These are phyloP conservation scores for Boletus subcaerulescens DNA, from an alignment of 768 basidiomycete species.

Conservation along the genomic window DNA sequence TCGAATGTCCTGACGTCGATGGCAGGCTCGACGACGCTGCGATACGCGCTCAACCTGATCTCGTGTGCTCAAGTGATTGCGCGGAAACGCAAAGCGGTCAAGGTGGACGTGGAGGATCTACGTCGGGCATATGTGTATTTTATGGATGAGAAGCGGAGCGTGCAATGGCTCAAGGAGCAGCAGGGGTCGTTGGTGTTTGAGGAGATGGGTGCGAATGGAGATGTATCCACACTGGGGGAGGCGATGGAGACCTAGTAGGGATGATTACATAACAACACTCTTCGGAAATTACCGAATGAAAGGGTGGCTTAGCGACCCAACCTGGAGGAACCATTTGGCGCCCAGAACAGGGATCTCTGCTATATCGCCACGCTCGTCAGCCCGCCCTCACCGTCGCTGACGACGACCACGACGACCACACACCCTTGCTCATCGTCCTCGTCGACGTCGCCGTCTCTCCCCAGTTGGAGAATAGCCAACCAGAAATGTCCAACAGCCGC, in stretches of 20 bases:
- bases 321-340: constrained; percentile 4
- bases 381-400: constrained; percentile 2
- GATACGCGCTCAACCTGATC: constrained; percentile 93
- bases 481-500: constrained; percentile 24
- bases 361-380: not conserved
- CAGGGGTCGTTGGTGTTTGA: constrained; percentile 74
- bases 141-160: constrained; percentile 90
- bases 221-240: constrained; percentile 10
- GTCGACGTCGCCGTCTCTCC: not conserved
- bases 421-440: not conserved
- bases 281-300: constrained; percentile 10
- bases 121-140: constrained; percentile 84
- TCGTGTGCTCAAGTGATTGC: constrained; percentile 89
- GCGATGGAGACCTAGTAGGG: too few relatives aligned
- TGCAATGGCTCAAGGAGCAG: constrained; percentile 88
- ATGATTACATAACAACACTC: not conserved
- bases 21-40: constrained; percentile 84
- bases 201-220: constrained; percentile 45
- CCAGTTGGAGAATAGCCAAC: constrained; percentile 7
- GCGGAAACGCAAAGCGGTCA: constrained; percentile 72
- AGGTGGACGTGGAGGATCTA: constrained; percentile 84
- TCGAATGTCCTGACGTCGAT: constrained; percentile 81
- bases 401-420: constrained; percentile 10
- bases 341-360: constrained; percentile 1
- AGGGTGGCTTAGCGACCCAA: not conserved